Evolutionary conservation across 257 asterid species (phyloP).

Genomic region (Solanum sejunctum): DNA sequence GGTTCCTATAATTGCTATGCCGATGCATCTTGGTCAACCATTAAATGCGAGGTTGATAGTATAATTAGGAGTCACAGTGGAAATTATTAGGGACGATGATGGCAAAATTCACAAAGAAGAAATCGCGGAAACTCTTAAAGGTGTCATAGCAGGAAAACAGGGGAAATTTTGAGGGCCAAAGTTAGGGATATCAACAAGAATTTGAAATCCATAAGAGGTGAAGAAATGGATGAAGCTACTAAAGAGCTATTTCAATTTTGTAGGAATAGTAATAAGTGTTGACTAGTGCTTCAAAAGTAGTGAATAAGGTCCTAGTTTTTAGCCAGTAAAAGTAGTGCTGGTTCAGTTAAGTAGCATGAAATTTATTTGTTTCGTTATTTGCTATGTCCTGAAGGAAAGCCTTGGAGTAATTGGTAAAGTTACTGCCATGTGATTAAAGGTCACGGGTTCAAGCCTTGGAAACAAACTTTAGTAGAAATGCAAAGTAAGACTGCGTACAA

Average conservation of each 20-base stretch:
- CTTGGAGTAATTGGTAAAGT: too few relatives aligned
- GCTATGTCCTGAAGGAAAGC: too few relatives aligned
- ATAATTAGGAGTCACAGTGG: conserved; percentile 7
- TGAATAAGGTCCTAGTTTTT: too few relatives aligned
- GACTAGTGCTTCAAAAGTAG: too few relatives aligned
- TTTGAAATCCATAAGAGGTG: conserved; percentile 9
- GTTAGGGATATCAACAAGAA: conserved; percentile 13
- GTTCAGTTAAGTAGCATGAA: too few relatives aligned
- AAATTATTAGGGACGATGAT: conserved; percentile 2
- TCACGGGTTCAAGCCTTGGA: too few relatives aligned
- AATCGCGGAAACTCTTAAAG: conserved; percentile 4
- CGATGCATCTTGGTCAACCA: background rate
- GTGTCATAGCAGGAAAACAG: background rate
- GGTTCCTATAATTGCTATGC: background rate
- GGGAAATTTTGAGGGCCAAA: conserved; percentile 1
- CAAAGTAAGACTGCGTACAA: too few relatives aligned
- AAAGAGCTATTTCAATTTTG: conserved; percentile 3
- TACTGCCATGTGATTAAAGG: too few relatives aligned
- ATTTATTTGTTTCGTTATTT: too few relatives aligned
- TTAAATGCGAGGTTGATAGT: background rate
- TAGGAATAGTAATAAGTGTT: background rate
- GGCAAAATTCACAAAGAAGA: conserved; percentile 13
- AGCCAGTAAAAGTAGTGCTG: too few relatives aligned
- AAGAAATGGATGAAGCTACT: conserved; percentile 22
- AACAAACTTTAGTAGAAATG: too few relatives aligned